Evolutionary conservation across 2,329 filamentous ascomycete genomes (phyloP), one percentile per base, ranked within the genome.

Genomic region (Sporothrix protearum): DNA sequence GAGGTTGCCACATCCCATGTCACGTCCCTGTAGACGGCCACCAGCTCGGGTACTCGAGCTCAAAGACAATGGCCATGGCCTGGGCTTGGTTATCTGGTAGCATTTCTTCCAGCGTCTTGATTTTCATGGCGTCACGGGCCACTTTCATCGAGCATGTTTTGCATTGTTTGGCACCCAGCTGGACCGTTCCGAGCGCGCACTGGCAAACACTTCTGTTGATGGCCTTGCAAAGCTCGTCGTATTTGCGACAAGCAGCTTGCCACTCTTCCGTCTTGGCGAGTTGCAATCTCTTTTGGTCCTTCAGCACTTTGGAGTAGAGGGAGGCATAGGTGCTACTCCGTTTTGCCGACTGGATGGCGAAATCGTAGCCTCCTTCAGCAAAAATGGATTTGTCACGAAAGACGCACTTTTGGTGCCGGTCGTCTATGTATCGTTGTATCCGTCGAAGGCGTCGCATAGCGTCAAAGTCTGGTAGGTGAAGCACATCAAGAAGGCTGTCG

Each of bases 401-500:
- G 0, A 71, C 16, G 28, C 76, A 77, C 0, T 70, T 69, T 1
- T 68, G 73, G 14, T 78, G 76, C 10, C 87, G 82, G 0, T 71
- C 19, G 0, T 77, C 69, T 1, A 91, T 76, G 72, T 91, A 84
- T 0, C 22, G 61, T 69, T 90, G 86, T 0, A 91, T 80, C 0
- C 73, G 66, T 1, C 82, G 80, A 0, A 91, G 80, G 0, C 86
- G 83, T 0, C 75, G 36, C 83, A 92, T 84, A 10, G 88, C 84
- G 1, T 75, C 55, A 0, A 79, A 73, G 0, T 77, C 78, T 0
- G 84, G 78, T 0, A 92, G 74, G 3, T 88, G 85, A 0, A 92
- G 79, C 2, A 83, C 80, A 75, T 91, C 83, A 0, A 92, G 78
- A 0, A 85, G 76, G 2, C 84, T 80, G 0, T 84, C 78, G 0